Conservation (phyloP, 192 early-diverging fungal genomes). For the Endogone sp. region DNA sequence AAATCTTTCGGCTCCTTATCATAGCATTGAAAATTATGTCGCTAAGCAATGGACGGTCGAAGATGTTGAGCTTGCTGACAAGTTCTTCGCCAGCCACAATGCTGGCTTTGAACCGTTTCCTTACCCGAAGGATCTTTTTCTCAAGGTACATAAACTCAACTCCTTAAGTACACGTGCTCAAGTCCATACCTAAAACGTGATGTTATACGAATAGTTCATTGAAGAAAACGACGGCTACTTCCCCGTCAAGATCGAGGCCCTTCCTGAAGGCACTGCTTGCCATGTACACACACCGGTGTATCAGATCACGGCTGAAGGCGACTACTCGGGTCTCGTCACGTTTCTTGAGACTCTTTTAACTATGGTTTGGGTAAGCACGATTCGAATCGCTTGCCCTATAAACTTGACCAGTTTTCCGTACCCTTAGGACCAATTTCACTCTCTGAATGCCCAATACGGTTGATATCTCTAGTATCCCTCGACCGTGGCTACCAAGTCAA, state of each 20-base stretch:
- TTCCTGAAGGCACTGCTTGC: slow-evolving; percentile 76
- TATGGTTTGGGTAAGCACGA: slow-evolving; percentile 63
- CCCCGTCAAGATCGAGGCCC: slow-evolving; percentile 74
- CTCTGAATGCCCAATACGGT: too few relatives aligned
- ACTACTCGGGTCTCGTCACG: slow-evolving; percentile 74
- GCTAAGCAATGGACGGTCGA: slow-evolving; percentile 57
- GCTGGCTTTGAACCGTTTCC: slow-evolving; percentile 60
- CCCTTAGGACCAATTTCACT: too few relatives aligned
- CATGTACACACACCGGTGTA: slow-evolving; percentile 81
- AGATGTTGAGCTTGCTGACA: slow-evolving; percentile 63
- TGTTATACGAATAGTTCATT: slow-evolving; percentile 56
- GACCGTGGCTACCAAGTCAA: slow-evolving; percentile 80
- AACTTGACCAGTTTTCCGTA: too few relatives aligned
- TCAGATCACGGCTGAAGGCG: slow-evolving; percentile 71
- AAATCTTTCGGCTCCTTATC: background rate
- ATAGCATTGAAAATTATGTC: slow-evolving; percentile 65
- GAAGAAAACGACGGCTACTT: slow-evolving; percentile 80
- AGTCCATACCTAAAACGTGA: background rate
- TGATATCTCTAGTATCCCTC: slow-evolving; percentile 62
- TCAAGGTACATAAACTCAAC: slow-evolving; percentile 39
- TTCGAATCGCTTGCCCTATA: too few relatives aligned
- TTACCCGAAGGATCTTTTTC: slow-evolving; percentile 75
- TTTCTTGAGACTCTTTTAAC: slow-evolving; percentile 81
- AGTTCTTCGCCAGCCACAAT: slow-evolving; percentile 76
- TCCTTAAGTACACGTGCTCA: background rate